Evolutionary conservation across 1,139 yeast species (phyloP), one percentile per base, ranked within the genome.

Genomic region (Blastobotrys indianensis): DNA sequence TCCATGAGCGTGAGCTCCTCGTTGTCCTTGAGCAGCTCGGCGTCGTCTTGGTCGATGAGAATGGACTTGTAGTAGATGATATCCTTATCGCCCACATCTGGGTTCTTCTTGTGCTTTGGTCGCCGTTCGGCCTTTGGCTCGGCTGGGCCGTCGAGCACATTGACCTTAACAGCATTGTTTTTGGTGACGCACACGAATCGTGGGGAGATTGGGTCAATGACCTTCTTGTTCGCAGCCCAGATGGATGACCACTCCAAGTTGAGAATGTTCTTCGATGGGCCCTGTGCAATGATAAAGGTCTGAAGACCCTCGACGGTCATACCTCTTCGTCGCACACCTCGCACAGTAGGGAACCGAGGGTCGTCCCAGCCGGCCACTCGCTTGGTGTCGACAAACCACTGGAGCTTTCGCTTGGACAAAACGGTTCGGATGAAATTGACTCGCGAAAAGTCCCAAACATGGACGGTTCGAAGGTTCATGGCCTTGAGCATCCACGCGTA

Each of bases 241-340:
- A 92, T 88, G 56, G 86, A 77, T 54, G 85, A 83, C 98, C 98
- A 92, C 66, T 92, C 98, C 65, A 92, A 75, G 73, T 92, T 92
- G 64, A 90, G 83, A 59, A 92, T 88, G 73, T 92, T 92, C 73
- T 85, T 86, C 42, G 97, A 88, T 39, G 98, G 97, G 62, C 98
- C 98, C 73, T 92, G 97, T 45, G 95, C 77, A 54, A 92, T 76
- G 58, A 92, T 85, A 61, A 90, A 92, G 73, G 85, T 85, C 69
- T 92, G 80, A 67, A 92, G 79, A 56, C 97, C 97, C 72, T 92
- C 97, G 54, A 92, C 94, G 39, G 96, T 82, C 97, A 92, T 92
- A 74, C 98, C 98, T 74, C 98, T 85, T 77, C 97, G 82, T 75
- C 97, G 85, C 46, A 90, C 96, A 74, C 97, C 97, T 70, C 96